Percentiles rank a stretch among this genome's conserved stretches.
Conservation (phyloP, 176 grass and related monocot species). For the Thalia dealbata region DNA sequence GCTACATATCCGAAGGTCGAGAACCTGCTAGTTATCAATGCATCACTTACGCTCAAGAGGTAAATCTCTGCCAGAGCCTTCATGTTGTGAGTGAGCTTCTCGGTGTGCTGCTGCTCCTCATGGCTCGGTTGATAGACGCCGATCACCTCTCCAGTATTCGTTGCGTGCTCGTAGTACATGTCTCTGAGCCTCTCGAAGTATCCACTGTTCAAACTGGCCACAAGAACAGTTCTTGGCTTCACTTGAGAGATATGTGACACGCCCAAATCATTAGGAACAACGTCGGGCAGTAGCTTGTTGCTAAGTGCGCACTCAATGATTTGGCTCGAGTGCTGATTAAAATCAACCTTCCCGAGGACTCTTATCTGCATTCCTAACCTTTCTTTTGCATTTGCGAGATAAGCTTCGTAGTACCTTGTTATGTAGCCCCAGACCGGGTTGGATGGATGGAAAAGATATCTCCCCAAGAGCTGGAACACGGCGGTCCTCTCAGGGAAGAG, state of each 20-base stretch:
- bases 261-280: not conserved
- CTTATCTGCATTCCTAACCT: slow-evolving; percentile 20
- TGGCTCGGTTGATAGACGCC: slow-evolving; percentile 41
- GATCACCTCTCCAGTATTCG: slow-evolving; percentile 19
- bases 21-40: slow-evolving; percentile 1
- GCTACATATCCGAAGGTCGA: slow-evolving; percentile 47
- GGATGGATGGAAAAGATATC: slow-evolving; percentile 22
- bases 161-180: slow-evolving; percentile 26
- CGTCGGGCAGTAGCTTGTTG: slow-evolving; percentile 12
- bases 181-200: slow-evolving; percentile 29
- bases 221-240: slow-evolving; percentile 21
- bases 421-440: slow-evolving; percentile 13
- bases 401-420: slow-evolving; percentile 20
- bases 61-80: slow-evolving; percentile 23
- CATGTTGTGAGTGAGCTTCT: slow-evolving; percentile 14
- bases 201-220: slow-evolving; percentile 18
- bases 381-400: slow-evolving; percentile 19
- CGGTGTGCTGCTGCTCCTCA: slow-evolving; percentile 25
- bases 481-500: slow-evolving; percentile 12
- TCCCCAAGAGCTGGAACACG: slow-evolving; percentile 18
- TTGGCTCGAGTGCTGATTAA: not conserved
- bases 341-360: not conserved
- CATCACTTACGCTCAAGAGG: slow-evolving; percentile 10
- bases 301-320: slow-evolving; percentile 15
- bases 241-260: not conserved